These are phyloP conservation scores for Vitellaria paradoxa DNA, from an alignment of 179 eudicot species.

Conservation along the genomic window DNA sequence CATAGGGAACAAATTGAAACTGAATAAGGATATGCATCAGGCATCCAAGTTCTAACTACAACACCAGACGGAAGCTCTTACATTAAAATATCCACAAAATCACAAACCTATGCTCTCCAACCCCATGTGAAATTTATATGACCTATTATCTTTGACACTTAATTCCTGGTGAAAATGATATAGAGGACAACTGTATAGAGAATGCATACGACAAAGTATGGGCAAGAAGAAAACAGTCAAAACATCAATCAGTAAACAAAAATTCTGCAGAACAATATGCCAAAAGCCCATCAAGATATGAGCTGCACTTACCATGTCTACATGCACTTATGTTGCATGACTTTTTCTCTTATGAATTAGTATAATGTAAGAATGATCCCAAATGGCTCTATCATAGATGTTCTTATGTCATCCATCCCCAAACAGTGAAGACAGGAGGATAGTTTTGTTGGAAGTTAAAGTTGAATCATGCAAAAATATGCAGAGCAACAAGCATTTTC, in stretches of 20 bases:
- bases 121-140: too few relatives aligned
- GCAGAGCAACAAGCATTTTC: not conserved
- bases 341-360: not conserved
- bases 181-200: not conserved
- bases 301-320: not conserved
- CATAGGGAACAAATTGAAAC: too few relatives aligned
- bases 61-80: too few relatives aligned
- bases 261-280: not conserved
- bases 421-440: not conserved
- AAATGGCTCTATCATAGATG: not conserved
- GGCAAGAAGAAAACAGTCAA: not conserved
- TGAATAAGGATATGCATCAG: too few relatives aligned
- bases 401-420: not conserved
- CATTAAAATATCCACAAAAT: too few relatives aligned
- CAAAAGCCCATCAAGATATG: not conserved
- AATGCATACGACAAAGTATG: not conserved
- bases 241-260: not conserved
- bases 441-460: not conserved
- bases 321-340: not conserved
- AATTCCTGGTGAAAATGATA: not conserved
- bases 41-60: too few relatives aligned
- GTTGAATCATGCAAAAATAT: not conserved
- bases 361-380: not conserved
- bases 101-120: too few relatives aligned
- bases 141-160: not conserved